Percentiles rank a stretch among this genome's conserved stretches.
These are phyloP conservation scores for Eucalyptus caleyi DNA, from an alignment of 345 rosid genomes.

Conservation along the genomic window DNA sequence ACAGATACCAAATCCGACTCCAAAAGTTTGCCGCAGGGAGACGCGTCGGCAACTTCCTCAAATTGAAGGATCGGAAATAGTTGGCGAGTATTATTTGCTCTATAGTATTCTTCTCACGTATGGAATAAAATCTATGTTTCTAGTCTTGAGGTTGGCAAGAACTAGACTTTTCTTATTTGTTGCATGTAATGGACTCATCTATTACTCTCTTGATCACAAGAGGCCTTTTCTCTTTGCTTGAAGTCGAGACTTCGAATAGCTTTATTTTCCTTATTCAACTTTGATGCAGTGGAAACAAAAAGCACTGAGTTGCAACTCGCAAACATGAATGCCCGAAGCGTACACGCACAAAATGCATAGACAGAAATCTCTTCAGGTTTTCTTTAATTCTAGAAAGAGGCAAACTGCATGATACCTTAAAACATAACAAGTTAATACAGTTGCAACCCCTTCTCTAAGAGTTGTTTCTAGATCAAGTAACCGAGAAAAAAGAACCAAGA, in stretches of 20 bases:
- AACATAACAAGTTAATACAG: no score
- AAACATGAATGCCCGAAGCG: background rate
- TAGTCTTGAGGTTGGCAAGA: background rate
- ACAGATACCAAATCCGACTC: fast-evolving
- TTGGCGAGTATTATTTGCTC: background rate
- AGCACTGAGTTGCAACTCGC: background rate
- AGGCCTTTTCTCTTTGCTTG: background rate
- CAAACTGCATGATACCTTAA: background rate
- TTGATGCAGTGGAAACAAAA: background rate
- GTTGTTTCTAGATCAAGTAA: background rate
- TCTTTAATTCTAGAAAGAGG: background rate
- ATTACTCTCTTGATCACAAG: fast-evolving
- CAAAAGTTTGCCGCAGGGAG: background rate
- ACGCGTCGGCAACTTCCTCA: background rate
- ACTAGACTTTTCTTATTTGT: background rate
- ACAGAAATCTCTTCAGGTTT: no score
- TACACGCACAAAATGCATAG: background rate
- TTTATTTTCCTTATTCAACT: background rate
- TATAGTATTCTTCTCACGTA: background rate
- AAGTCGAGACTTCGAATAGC: background rate
- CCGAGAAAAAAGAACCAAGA: background rate
- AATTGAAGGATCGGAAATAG: background rate
- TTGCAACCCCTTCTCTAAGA: background rate
- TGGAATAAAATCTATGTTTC: background rate
- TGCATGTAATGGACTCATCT: background rate